A percentile compares a stretch with the other conserved stretches of the same genome.
Conservation (phyloP, 306 rosid species). For the Hippophae gyantsensis region DNA sequence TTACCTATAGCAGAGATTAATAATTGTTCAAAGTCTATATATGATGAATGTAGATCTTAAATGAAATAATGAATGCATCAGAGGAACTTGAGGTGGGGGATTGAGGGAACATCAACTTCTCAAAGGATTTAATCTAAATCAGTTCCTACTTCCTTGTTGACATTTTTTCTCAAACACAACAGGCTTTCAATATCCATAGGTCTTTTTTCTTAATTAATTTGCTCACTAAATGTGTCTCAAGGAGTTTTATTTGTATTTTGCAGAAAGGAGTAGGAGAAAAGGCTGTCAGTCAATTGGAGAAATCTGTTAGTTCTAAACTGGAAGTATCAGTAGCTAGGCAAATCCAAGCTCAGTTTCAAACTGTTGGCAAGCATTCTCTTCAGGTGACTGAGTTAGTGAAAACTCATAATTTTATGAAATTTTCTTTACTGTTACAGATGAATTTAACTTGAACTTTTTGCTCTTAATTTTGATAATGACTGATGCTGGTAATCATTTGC, state of each 20-base stretch:
- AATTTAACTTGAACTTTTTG: too few relatives aligned
- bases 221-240: slow-evolving; percentile 10
- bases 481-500: too few relatives aligned
- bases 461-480: too few relatives aligned
- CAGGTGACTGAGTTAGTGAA: slow-evolving; percentile 29
- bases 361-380: slow-evolving; percentile 65
- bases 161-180: background rate
- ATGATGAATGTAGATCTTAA: too few relatives aligned
- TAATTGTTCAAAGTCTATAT: too few relatives aligned
- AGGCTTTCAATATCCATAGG: slow-evolving; percentile 1
- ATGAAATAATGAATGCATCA: too few relatives aligned
- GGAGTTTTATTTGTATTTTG: slow-evolving; percentile 15
- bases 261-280: slow-evolving; percentile 74
- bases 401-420: too few relatives aligned
- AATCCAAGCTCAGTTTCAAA: slow-evolving; percentile 64
- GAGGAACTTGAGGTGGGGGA: too few relatives aligned
- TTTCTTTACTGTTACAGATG: too few relatives aligned
- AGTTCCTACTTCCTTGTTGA: slow-evolving; percentile 3
- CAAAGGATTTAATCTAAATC: too few relatives aligned
- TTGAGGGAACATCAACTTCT: too few relatives aligned
- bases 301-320: slow-evolving; percentile 47
- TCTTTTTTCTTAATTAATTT: slow-evolving; percentile 5
- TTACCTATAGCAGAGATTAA: too few relatives aligned
- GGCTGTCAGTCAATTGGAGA: slow-evolving; percentile 56
- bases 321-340: slow-evolving; percentile 56